Evolutionary conservation across 257 asterid species (phyloP).

Genomic region (Solanum pinnatisectum): DNA sequence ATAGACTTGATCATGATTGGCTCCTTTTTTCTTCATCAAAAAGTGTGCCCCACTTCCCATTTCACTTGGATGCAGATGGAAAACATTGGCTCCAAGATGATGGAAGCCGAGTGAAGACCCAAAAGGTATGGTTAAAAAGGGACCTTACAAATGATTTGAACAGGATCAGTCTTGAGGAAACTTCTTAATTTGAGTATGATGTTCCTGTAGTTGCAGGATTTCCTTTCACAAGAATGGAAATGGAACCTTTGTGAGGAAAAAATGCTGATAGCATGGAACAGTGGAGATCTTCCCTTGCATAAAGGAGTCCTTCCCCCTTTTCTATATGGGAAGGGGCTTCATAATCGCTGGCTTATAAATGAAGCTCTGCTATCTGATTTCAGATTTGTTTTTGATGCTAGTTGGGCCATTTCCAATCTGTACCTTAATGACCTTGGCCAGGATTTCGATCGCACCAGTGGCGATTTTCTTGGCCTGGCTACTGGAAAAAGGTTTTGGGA

Average conservation of each 20-base stretch:
- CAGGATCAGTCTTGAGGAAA: slow-evolving; percentile 2
- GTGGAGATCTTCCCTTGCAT: slow-evolving; percentile 74
- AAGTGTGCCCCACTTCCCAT: slow-evolving; percentile 43
- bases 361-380: slow-evolving; percentile 74
- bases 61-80: slow-evolving; percentile 44
- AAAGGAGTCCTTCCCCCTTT: slow-evolving; percentile 84
- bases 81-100: slow-evolving; percentile 44
- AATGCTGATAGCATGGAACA: slow-evolving; percentile 87
- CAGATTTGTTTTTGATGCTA: slow-evolving; percentile 79
- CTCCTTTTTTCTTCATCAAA: slow-evolving; percentile 51
- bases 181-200: slow-evolving; percentile 5
- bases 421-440: slow-evolving; percentile 22
- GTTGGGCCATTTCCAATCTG: slow-evolving; percentile 54
- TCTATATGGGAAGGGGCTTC: slow-evolving; percentile 63
- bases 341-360: slow-evolving; percentile 64
- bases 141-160: slow-evolving; percentile 5
- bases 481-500: slow-evolving; percentile 46
- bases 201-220: slow-evolving; percentile 62
- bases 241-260: slow-evolving; percentile 26
- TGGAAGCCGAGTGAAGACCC: slow-evolving; percentile 22
- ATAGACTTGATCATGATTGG: slow-evolving; percentile 91
- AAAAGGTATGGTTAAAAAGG: slow-evolving; percentile 36
- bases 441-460: slow-evolving; percentile 4
- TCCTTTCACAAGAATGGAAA: slow-evolving; percentile 21
- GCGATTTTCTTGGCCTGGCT: slow-evolving; percentile 10